Percentiles rank a stretch among this genome's conserved stretches.
Conservation (phyloP, 495 filamentous ascomycete genomes). For the Copromyces sp. region DNA sequence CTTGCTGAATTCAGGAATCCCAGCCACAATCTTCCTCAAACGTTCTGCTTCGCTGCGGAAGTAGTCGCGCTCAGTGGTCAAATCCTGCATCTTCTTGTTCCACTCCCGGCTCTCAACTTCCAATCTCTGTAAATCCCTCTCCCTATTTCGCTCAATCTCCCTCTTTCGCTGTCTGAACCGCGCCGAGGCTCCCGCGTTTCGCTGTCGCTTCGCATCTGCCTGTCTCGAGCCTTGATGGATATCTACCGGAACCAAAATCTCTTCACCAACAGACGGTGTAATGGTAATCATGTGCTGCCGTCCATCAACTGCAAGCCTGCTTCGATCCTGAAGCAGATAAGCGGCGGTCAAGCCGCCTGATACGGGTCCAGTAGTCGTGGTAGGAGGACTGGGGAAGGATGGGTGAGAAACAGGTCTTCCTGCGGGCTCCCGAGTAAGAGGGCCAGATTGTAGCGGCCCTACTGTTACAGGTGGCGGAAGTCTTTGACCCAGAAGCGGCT, state of each 20-base stretch:
- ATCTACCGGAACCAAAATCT: slow-evolving; percentile 55
- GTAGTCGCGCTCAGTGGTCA: slow-evolving; percentile 38
- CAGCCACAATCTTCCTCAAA: slow-evolving; percentile 51
- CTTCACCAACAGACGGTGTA: slow-evolving; percentile 31
- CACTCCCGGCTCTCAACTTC: slow-evolving; percentile 46
- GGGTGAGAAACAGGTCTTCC: slow-evolving; percentile 8
- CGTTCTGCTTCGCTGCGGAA: slow-evolving; percentile 51
- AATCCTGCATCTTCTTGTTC: slow-evolving; percentile 33
- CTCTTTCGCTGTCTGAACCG: slow-evolving; percentile 83
- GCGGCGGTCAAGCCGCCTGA: neutral
- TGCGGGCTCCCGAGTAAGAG: slow-evolving; percentile 13
- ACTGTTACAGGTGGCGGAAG: slow-evolving; percentile 14
- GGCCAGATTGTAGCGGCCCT: slow-evolving; percentile 14
- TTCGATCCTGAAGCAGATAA: slow-evolving; percentile 2
- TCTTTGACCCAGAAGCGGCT: slow-evolving; percentile 25
- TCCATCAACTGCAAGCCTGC: slow-evolving; percentile 25
- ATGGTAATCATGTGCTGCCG: slow-evolving; percentile 34
- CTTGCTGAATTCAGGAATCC: slow-evolving; percentile 42
- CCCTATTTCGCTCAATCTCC: slow-evolving; percentile 71
- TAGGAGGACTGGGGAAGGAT: neutral
- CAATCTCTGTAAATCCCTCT: slow-evolving; percentile 52
- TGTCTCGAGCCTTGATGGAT: slow-evolving; percentile 73
- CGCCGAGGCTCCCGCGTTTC: slow-evolving; percentile 87
- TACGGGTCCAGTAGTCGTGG: neutral
- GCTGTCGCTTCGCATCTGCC: slow-evolving; percentile 83